Evolutionary conservation across 495 filamentous ascomycete genomes (phyloP).

Genomic region (Sphaerosporella brunnea): DNA sequence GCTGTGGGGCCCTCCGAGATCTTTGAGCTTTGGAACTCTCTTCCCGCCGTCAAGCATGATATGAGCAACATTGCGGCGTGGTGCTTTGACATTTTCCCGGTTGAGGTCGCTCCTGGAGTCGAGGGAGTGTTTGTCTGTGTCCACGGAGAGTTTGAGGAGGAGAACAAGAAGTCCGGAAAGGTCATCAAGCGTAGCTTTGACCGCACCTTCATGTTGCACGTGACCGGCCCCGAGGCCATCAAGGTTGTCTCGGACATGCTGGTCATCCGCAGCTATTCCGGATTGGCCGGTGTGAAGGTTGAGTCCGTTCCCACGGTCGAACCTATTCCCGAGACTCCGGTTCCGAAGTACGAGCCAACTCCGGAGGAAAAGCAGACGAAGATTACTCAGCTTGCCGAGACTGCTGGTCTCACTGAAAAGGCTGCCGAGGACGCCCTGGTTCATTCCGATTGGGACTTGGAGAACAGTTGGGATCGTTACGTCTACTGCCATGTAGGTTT

Average conservation of each 20-base stretch:
- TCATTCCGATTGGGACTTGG: conserved; percentile 55
- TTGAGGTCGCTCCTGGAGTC: conserved; percentile 54
- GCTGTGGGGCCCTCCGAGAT: conserved; percentile 51
- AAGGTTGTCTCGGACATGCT: conserved; percentile 70
- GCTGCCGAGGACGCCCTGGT: conserved; percentile 56
- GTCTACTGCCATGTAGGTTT: too few relatives aligned
- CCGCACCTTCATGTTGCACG: conserved; percentile 66
- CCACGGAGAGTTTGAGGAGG: conserved; percentile 70
- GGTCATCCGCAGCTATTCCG: conserved; percentile 48
- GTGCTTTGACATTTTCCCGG: conserved; percentile 63
- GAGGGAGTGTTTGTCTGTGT: conserved; percentile 49
- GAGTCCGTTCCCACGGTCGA: conserved; percentile 12
- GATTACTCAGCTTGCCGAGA: conserved; percentile 44
- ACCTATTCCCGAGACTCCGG: neutral
- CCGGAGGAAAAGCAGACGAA: conserved; percentile 33
- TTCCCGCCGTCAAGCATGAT: conserved; percentile 64
- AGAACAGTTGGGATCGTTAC: conserved; percentile 40
- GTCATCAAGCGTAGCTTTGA: conserved; percentile 60
- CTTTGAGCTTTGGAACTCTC: conserved; percentile 41
- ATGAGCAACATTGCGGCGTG: conserved; percentile 46
- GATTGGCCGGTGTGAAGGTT: conserved; percentile 40
- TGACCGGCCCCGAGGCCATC: conserved; percentile 45
- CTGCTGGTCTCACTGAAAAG: conserved; percentile 52
- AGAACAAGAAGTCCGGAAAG: conserved; percentile 35
- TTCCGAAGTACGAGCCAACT: too few relatives aligned